Evolutionary conservation across 495 filamentous ascomycete genomes (phyloP).

Genomic region (Pseudoneurospora amorphoporcata): DNA sequence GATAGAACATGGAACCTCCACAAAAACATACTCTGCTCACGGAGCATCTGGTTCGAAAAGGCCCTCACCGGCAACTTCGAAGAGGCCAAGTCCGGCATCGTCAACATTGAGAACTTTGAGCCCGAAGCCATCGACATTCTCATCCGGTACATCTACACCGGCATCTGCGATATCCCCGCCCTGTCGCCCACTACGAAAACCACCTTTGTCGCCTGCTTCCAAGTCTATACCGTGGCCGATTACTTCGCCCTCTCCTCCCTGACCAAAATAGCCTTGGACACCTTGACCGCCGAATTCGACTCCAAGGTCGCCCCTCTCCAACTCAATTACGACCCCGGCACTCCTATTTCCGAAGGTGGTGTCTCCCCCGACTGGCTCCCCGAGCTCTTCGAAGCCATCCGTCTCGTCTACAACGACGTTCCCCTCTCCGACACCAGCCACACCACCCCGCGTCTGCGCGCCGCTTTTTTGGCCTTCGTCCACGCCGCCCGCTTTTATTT

Average conservation of each 20-base stretch:
- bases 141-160: constrained; percentile 20
- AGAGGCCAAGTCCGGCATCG: constrained; percentile 11
- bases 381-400: constrained; percentile 16
- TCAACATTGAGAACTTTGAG: constrained; percentile 13
- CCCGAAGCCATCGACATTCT: constrained; percentile 13
- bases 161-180: constrained; percentile 13
- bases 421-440: neutral
- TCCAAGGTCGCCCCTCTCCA: constrained; percentile 9
- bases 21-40: constrained; percentile 22
- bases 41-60: constrained; percentile 19
- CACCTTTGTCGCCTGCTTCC: constrained; percentile 13
- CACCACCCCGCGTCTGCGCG: constrained; percentile 1
- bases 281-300: constrained; percentile 11
- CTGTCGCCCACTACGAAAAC: constrained; percentile 6
- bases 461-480: constrained; percentile 8
- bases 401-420: constrained; percentile 11
- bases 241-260: constrained; percentile 14
- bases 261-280: constrained; percentile 12
- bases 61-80: constrained; percentile 16
- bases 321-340: constrained; percentile 2
- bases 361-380: constrained; percentile 10
- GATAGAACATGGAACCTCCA: constrained; percentile 17
- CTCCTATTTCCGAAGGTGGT: neutral
- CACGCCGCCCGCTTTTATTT: constrained; percentile 15
- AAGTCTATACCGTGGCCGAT: constrained; percentile 18